Conservation (phyloP, 306 rosid genomes). For the Acacia confusa region DNA sequence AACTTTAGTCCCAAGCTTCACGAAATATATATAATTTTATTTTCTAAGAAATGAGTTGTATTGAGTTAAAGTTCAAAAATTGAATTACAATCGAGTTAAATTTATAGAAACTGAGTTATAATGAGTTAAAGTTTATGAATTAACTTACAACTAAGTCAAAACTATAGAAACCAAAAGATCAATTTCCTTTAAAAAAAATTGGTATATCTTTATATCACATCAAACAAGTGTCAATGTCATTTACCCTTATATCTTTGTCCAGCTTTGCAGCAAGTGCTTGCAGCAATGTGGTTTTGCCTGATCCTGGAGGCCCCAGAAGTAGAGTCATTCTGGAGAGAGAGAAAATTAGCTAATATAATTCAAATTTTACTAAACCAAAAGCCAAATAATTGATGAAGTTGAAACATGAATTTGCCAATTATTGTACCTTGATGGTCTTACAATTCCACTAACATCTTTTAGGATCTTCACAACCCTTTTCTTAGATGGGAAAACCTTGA, state of each 20-base stretch:
- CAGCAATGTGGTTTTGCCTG: constrained; percentile 53
- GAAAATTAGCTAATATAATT: background rate
- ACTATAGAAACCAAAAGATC: no score
- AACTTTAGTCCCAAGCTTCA: no score
- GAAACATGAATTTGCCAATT: background rate
- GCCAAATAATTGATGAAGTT: background rate
- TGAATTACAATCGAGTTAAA: no score
- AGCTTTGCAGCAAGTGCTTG: constrained; percentile 48
- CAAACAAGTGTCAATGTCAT: constrained; percentile 10
- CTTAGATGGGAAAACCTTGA: constrained; percentile 56
- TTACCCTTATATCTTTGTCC: constrained; percentile 47
- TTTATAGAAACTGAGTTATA: no score
- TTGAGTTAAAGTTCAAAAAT: no score
- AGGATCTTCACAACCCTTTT: constrained; percentile 54
- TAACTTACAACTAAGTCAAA: no score
- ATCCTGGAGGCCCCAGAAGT: constrained; percentile 51
- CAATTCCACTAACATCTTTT: constrained; percentile 39
- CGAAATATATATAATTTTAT: no score
- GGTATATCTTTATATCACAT: background rate
- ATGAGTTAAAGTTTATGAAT: no score
- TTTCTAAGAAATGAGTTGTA: no score
- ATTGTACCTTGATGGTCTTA: constrained; percentile 51
- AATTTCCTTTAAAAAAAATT: no score
- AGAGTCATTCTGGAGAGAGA: constrained; percentile 46
- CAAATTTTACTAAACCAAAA: background rate